These are phyloP conservation scores for Ailanthus altissimus DNA, from an alignment of 345 rosid genomes.

Conservation along the genomic window DNA sequence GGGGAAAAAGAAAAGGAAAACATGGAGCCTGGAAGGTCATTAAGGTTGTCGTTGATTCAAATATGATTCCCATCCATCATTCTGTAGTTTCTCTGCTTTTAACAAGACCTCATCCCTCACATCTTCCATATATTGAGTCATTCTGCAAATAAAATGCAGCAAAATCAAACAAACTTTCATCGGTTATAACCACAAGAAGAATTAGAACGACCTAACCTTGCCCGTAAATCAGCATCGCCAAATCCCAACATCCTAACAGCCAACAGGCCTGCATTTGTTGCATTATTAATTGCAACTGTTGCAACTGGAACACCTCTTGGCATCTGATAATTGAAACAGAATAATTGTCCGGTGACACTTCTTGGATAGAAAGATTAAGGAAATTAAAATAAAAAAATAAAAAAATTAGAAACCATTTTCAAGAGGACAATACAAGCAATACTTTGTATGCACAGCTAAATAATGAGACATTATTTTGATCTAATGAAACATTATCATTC, in stretches of 20 bases:
- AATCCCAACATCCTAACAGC: conserved; percentile 78
- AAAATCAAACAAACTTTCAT: not conserved
- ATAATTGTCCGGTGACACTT: not conserved
- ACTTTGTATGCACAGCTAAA: not conserved
- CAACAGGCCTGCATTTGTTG: conserved; percentile 83
- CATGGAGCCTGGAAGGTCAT: no score
- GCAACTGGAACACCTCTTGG: conserved; percentile 97
- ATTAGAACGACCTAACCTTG: conserved; percentile 35
- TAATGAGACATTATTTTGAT: not conserved
- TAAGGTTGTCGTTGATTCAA: conserved; percentile 40
- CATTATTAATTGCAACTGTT: conserved; percentile 85
- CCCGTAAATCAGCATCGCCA: conserved; percentile 63
- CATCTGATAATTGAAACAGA: conserved; percentile 50
- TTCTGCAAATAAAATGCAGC: conserved; percentile 36
- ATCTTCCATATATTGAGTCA: conserved; percentile 91
- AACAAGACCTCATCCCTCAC: conserved; percentile 63
- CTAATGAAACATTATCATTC: not conserved
- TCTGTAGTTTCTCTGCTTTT: conserved; percentile 71
- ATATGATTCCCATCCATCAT: conserved; percentile 78
- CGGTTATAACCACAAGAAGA: not conserved
- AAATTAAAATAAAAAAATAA: not conserved
- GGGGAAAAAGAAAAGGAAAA: not conserved
- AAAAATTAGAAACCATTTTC: not conserved
- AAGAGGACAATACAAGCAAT: not conserved
- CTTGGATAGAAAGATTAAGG: not conserved